phyloP scores from a whole-genome alignment of 2,329 filamentous ascomycete species.

The Penicillium expansum region DNA sequence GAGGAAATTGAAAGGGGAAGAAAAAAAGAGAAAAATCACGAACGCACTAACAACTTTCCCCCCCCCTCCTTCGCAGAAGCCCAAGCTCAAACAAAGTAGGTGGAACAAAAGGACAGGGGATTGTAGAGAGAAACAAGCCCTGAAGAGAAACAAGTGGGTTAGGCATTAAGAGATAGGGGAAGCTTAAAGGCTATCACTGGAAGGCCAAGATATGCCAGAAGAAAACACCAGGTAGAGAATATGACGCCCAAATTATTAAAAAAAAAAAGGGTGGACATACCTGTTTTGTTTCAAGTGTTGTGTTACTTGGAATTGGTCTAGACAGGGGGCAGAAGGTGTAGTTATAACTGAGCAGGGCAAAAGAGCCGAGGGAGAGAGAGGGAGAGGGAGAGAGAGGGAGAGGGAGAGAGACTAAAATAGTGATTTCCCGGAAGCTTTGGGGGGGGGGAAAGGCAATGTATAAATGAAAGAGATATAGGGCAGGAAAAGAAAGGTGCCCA shows the following conservation, averaged over 20 bases:
- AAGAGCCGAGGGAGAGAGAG: too few relatives aligned
- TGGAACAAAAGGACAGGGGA: background rate
- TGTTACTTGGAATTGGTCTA: background rate
- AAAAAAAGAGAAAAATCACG: background rate
- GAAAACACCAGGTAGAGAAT: too few relatives aligned
- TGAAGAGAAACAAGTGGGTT: background rate
- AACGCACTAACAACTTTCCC: background rate
- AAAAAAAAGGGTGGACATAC: background rate
- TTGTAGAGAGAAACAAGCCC: too few relatives aligned
- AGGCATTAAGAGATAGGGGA: background rate
- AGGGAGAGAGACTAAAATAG: background rate
- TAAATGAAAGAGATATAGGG: background rate
- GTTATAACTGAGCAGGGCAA: background rate
- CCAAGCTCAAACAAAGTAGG: background rate
- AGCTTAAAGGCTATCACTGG: background rate
- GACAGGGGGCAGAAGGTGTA: background rate
- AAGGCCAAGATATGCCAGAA: background rate
- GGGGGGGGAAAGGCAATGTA: background rate
- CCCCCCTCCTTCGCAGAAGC: background rate
- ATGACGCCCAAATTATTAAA: too few relatives aligned
- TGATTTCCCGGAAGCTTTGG: background rate
- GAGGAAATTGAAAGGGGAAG: conserved; percentile 1
- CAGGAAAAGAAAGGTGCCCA: background rate
- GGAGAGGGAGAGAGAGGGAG: too few relatives aligned
- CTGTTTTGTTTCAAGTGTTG: background rate